A percentile compares a stretch with the other conserved stretches of the same genome.
Conservation (phyloP, 345 rosid species). For the Balakata baccata region DNA sequence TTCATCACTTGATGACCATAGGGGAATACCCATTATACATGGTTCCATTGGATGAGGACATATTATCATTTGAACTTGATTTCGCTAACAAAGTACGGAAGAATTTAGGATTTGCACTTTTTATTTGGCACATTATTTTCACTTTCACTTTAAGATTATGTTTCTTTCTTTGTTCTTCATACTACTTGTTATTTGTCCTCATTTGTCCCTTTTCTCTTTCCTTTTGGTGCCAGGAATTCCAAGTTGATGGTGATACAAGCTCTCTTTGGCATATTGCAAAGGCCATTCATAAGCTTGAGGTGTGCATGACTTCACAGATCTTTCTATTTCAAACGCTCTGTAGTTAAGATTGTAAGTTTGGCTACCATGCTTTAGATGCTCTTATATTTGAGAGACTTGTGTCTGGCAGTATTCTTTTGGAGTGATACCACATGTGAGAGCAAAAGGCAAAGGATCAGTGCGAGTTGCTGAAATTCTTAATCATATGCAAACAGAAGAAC, state of each 20-base stretch:
- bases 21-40: constrained; percentile 83
- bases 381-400: neutral
- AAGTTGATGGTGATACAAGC: constrained; percentile 83
- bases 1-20: constrained; percentile 73
- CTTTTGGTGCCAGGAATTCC: constrained; percentile 53
- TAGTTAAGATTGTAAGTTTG: neutral
- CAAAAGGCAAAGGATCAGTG: constrained; percentile 91
- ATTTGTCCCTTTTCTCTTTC: neutral
- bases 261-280: constrained; percentile 99
- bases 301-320: constrained; percentile 20
- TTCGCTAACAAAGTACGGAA: constrained; percentile 59
- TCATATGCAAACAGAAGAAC: constrained; percentile 89
- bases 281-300: constrained; percentile 98
- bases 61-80: constrained; percentile 86
- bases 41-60: constrained; percentile 90
- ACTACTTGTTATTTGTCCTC: neutral
- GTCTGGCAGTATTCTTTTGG: constrained; percentile 75
- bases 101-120: constrained; percentile 4
- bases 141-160: constrained; percentile 2
- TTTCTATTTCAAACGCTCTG: neutral
- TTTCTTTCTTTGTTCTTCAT: neutral
- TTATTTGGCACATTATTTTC: neutral
- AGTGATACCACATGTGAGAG: constrained; percentile 84
- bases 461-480: constrained; percentile 82
- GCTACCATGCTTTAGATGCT: neutral